Base-by-base conservation (phyloP, 1,284 basidiomycete species). In the Ceratobasidium sp. region DNA sequence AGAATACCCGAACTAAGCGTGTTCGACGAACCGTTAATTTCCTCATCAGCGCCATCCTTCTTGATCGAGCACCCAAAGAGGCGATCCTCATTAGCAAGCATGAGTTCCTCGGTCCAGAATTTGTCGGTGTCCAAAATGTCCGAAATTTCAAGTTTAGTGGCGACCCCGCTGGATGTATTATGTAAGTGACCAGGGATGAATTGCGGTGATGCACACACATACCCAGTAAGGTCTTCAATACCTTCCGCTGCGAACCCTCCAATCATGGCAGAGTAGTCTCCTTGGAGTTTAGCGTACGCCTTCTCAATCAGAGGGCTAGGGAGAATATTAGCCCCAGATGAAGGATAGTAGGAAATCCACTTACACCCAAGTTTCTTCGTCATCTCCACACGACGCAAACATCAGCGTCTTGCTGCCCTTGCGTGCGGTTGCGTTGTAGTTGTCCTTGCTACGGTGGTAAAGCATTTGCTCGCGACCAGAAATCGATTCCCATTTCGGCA, bases 41-140 rank as follows among this genome's bases (percentile, higher is more conserved):
- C 55, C 20, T 68, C 60, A 49, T 65, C 29, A 35, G 45, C 54
- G n/a, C 70, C 72, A 55, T 69, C 74, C 43, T 56, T 34, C 47
- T 58, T 64, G 35, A 65, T 72, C 52, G 79, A 78, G 69, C 81
- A 83, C 0, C 82, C 80, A 71, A 85, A 84, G 17, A 85, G 75
- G 2, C 84, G 79, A 71, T 85, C 81, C 29, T 78, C 75, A 69
- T 82, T 82, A 2, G 81, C 81, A 25, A 69, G 73, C 50, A 73
- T 64, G 29, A 77, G 71, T 32, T 77, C 75, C 25, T 72, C 69
- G 8, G 70, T 69, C 75, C 76, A 77, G 55, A 77, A 75, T 31
- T 72, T 56, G 47, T 76, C 74, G 17, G 70, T 69, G 57, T 75
- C 75, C 22, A 77, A 70, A n/a, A 77, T 74, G 55, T 77, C 76